Percentiles rank a stretch among this genome's conserved stretches.
These are phyloP conservation scores for Capronia americana DNA, from an alignment of 2,329 filamentous ascomycete species.

Conservation along the genomic window DNA sequence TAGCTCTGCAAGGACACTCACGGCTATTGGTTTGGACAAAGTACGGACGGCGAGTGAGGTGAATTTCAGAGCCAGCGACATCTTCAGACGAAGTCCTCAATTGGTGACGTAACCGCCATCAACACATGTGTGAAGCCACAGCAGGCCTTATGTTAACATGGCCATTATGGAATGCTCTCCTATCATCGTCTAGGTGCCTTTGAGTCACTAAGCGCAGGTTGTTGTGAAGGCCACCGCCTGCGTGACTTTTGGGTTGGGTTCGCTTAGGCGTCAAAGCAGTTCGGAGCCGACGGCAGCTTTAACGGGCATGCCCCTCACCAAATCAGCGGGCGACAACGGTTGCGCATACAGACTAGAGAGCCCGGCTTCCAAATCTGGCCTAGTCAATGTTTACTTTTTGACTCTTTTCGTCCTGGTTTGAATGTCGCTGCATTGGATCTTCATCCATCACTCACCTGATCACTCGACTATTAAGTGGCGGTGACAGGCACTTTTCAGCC, in stretches of 20 bases:
- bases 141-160: not conserved
- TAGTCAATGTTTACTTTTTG: slow-evolving; percentile 20
- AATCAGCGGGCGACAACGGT: not conserved
- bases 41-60: slow-evolving; percentile 69
- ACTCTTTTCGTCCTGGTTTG: slow-evolving; percentile 13
- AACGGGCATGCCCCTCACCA: slow-evolving; percentile 2
- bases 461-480: not conserved
- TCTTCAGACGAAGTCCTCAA: slow-evolving; percentile 19
- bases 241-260: slow-evolving; percentile 1
- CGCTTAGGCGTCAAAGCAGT: not conserved
- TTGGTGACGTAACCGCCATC: not conserved
- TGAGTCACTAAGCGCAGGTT: not conserved
- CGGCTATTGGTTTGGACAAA: slow-evolving; percentile 71
- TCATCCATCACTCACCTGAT: not conserved
- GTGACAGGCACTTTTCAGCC: not conserved
- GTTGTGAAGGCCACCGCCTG: not conserved
- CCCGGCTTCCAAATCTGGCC: not conserved
- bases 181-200: not conserved
- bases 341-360: not conserved
- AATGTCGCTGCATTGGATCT: not conserved
- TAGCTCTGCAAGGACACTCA: slow-evolving; percentile 47
- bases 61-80: slow-evolving; percentile 66
- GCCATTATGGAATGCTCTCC: slow-evolving; percentile 7
- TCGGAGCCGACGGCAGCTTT: slow-evolving; percentile 8
- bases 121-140: not conserved